Conservation (phyloP, 1,284 basidiomycete genomes). For the Xerocomus amazonicus region DNA sequence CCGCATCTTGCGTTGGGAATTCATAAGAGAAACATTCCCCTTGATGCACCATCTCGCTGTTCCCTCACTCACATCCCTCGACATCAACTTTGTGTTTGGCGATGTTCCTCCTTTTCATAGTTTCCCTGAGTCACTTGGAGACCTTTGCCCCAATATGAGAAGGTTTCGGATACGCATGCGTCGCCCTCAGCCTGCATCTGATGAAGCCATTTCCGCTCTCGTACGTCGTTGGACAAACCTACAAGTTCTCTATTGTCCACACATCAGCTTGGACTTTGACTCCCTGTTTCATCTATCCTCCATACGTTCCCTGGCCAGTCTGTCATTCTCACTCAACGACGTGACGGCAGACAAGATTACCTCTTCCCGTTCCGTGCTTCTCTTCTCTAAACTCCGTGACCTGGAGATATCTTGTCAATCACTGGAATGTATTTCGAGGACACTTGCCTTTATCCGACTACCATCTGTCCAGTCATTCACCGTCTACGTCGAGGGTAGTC, state of each 20-base stretch:
- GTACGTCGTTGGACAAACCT: constrained; percentile 18
- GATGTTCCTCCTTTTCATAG: constrained; percentile 16
- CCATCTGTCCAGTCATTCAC: constrained; percentile 15
- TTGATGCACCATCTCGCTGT: constrained; percentile 17
- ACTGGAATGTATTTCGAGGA: constrained; percentile 4
- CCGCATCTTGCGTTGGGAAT: constrained; percentile 21
- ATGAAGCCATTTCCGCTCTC: constrained; percentile 10
- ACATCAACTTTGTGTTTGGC: constrained; percentile 20
- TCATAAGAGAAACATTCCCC: constrained; percentile 14
- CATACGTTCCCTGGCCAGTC: constrained; percentile 7
- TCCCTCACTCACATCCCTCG: constrained; percentile 17
- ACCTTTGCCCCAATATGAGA: constrained; percentile 18
- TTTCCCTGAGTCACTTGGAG: constrained; percentile 15
- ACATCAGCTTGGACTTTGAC: constrained; percentile 12
- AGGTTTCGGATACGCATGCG: constrained; percentile 12
- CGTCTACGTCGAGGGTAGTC: constrained; percentile 12
- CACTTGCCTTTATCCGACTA: constrained; percentile 9
- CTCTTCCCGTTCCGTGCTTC: not conserved
- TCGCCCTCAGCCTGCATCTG: constrained; percentile 6
- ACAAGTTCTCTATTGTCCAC: constrained; percentile 15
- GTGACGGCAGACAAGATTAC: constrained; percentile 1
- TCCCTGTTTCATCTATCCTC: constrained; percentile 15
- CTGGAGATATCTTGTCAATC: constrained; percentile 12
- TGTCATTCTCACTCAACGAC: constrained; percentile 13
- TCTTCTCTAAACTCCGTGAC: constrained; percentile 14